These are phyloP conservation scores for Cercospora canescens DNA, from an alignment of 2,329 filamentous ascomycete species.

Conservation along the genomic window DNA sequence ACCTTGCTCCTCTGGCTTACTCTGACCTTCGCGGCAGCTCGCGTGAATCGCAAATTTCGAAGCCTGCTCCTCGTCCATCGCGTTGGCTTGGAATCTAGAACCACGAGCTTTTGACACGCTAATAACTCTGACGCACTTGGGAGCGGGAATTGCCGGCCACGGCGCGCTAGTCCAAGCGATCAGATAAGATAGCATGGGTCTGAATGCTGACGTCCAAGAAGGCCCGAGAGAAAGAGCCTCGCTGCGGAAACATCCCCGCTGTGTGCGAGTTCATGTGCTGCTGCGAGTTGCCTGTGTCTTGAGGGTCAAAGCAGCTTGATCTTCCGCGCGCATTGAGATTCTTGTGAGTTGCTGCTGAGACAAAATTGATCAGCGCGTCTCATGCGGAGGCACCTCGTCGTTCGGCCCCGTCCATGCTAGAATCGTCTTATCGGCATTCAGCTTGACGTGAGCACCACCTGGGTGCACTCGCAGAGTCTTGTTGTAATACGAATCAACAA, in stretches of 20 bases:
- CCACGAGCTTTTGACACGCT: neutral
- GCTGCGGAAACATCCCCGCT: neutral
- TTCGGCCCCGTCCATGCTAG: conserved; percentile 6
- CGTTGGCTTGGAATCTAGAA: conserved; percentile 8
- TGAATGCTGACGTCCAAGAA: neutral
- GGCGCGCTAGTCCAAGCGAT: neutral
- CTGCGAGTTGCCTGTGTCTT: no score
- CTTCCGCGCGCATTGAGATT: no score
- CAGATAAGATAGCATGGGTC: neutral
- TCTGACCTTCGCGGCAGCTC: conserved; percentile 79
- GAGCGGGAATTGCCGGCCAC: neutral
- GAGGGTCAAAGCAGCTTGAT: no score
- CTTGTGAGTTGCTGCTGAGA: no score
- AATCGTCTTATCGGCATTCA: conserved; percentile 50
- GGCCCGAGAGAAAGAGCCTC: neutral
- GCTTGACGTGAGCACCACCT: conserved; percentile 70
- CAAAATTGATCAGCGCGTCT: neutral
- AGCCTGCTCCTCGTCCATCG: conserved; percentile 38
- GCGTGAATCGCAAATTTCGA: conserved; percentile 82
- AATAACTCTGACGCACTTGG: conserved; percentile 3
- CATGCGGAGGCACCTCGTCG: neutral
- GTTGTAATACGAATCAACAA: conserved; percentile 90
- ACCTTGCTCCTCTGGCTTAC: conserved; percentile 51
- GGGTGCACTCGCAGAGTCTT: conserved; percentile 81
- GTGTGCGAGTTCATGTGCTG: neutral